A percentile compares a stretch with the other conserved stretches of the same genome.
Conservation (phyloP, 805 yeast species). For the Wickerhamomyces subpelliculosus region DNA sequence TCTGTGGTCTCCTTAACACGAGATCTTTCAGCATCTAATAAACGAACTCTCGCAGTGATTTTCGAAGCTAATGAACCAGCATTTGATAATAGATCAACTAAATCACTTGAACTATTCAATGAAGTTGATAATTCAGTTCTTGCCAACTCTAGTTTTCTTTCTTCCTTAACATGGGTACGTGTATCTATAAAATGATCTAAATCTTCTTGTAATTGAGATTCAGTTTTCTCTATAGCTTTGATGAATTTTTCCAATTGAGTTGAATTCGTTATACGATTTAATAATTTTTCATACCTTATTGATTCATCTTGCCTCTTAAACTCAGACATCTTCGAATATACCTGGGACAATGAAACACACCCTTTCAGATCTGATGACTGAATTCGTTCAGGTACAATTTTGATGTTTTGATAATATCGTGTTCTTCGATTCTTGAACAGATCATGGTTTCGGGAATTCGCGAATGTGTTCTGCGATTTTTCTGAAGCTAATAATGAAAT, state of each 20-base stretch:
- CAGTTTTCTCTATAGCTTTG: slow-evolving; percentile 17
- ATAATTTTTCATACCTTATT: slow-evolving; percentile 14
- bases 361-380: no score
- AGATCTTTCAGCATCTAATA: slow-evolving; percentile 62
- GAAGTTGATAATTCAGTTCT: slow-evolving; percentile 61
- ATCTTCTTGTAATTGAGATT: slow-evolving; percentile 15
- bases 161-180: slow-evolving; percentile 19
- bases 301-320: slow-evolving; percentile 5
- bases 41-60: slow-evolving; percentile 62
- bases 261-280: slow-evolving; percentile 15
- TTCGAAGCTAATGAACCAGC: slow-evolving; percentile 61
- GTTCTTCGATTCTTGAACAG: no score
- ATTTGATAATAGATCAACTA: slow-evolving; percentile 45
- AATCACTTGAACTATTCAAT: slow-evolving; percentile 46
- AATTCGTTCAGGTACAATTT: no score
- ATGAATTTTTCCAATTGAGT: slow-evolving; percentile 20
- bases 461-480: no score
- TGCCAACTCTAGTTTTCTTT: slow-evolving; percentile 47
- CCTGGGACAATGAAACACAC: no score
- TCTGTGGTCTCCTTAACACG: slow-evolving; percentile 54
- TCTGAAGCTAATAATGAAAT: no score
- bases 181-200: slow-evolving; percentile 19
- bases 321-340: background rate
- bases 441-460: no score
- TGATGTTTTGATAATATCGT: no score